A percentile compares a stretch with the other conserved stretches of the same genome.
phyloP scores from a whole-genome alignment of 495 filamentous ascomycete species.

The Barbatosphaeria neglecta region DNA sequence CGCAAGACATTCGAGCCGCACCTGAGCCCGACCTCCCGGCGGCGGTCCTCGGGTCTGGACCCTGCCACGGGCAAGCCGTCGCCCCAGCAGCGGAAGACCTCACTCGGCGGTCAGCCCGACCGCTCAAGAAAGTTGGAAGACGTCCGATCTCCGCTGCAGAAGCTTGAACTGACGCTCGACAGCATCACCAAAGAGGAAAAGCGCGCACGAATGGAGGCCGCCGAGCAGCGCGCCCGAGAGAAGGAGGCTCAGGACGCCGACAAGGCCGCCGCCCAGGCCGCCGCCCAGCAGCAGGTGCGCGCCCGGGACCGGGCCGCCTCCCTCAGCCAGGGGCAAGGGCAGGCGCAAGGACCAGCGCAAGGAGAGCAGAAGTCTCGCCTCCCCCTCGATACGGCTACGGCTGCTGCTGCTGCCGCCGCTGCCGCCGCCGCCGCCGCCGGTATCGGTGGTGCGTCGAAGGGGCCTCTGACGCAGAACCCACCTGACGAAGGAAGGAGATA shows the following conservation, averaged over 20 bases:
- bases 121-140: constrained; percentile 49
- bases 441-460: constrained; percentile 7
- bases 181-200: constrained; percentile 91
- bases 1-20: constrained; percentile 16
- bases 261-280: constrained; percentile 1
- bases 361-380: constrained; percentile 2
- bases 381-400: no score
- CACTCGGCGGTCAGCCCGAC: constrained; percentile 7
- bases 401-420: no score
- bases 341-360: constrained; percentile 1
- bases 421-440: no score
- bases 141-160: constrained; percentile 81
- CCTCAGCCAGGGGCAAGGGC: background rate
- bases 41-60: constrained; percentile 9
- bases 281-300: constrained; percentile 9
- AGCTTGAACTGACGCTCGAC: constrained; percentile 73
- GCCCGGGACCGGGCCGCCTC: constrained; percentile 4
- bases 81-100: constrained; percentile 7
- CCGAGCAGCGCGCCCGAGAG: constrained; percentile 34
- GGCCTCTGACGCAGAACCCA: constrained; percentile 23
- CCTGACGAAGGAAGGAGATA: constrained; percentile 21
- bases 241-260: background rate
- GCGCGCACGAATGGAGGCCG: constrained; percentile 65
- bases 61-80: constrained; percentile 1
- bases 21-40: constrained; percentile 12